phyloP scores from a whole-genome alignment of 495 filamentous ascomycete species.

The Penicillium ochrochloron region DNA sequence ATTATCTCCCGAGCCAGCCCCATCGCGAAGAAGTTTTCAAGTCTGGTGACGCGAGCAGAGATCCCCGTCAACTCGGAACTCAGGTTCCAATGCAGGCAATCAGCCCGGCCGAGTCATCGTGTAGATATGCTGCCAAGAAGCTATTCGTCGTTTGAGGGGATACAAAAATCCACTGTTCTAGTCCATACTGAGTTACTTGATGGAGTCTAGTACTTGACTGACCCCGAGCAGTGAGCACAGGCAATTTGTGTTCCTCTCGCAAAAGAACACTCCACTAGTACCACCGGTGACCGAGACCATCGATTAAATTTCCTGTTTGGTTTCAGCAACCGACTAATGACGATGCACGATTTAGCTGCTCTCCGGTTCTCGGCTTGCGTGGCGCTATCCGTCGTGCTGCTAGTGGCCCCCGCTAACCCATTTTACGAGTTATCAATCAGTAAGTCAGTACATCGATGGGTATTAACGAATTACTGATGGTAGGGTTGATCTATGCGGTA shows the following conservation, averaged over 20 bases:
- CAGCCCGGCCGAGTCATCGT: neutral
- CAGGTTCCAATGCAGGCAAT: neutral
- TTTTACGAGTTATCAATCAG: slow-evolving; percentile 14
- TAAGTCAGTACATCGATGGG: slow-evolving; percentile 1
- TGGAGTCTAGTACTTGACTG: too few species aligned
- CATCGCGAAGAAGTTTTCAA: neutral
- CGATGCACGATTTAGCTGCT: neutral
- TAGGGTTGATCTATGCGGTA: neutral
- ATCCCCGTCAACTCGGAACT: neutral
- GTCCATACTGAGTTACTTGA: neutral
- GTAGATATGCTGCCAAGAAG: neutral
- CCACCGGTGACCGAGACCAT: neutral
- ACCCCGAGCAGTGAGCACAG: neutral
- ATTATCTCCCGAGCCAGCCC: neutral
- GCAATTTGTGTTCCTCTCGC: too few species aligned
- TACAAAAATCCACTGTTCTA: neutral
- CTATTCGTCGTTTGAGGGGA: neutral
- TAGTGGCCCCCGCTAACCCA: slow-evolving; percentile 1
- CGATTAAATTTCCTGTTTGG: slow-evolving; percentile 6
- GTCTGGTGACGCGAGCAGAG: neutral
- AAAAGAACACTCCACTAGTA: neutral
- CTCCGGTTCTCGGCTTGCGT: slow-evolving; percentile 10
- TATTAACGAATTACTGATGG: neutral
- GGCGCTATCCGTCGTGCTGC: neutral
- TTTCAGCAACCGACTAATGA: neutral